phyloP scores from a whole-genome alignment of 2,329 filamentous ascomycete genomes.

The Verruconis gallopava region DNA sequence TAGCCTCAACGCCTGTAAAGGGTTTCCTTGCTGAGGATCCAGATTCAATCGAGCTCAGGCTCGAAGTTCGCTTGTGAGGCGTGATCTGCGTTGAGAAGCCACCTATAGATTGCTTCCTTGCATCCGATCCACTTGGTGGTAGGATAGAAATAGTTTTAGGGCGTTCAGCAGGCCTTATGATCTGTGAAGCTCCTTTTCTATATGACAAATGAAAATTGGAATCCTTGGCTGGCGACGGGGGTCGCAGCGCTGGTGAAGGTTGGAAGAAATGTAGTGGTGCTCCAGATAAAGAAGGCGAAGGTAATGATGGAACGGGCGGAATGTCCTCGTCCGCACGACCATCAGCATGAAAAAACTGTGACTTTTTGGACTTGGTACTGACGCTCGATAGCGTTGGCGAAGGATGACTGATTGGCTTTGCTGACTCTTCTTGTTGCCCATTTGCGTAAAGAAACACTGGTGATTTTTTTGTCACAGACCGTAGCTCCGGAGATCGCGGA shows the following conservation, averaged over 20 bases:
- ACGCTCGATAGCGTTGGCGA: slow-evolving; percentile 24
- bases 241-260: slow-evolving; percentile 2
- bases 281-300: slow-evolving; percentile 16
- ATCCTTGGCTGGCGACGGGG: slow-evolving; percentile 4
- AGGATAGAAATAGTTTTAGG: slow-evolving; percentile 8
- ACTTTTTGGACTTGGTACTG: slow-evolving; percentile 24
- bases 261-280: slow-evolving; percentile 4
- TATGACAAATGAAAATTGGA: slow-evolving; percentile 8
- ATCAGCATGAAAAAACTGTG: slow-evolving; percentile 62
- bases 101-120: background rate
- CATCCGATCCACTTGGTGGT: background rate
- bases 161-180: background rate
- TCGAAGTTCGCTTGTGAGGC: slow-evolving; percentile 3
- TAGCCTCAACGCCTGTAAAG: slow-evolving; percentile 4
- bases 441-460: slow-evolving; percentile 40
- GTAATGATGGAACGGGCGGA: slow-evolving; percentile 12
- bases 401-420: slow-evolving; percentile 14
- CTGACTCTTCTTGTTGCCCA: slow-evolving; percentile 26
- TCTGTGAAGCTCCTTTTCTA: slow-evolving; percentile 8
- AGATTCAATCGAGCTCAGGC: slow-evolving; percentile 9
- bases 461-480: slow-evolving; percentile 26
- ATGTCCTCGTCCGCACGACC: slow-evolving; percentile 38
- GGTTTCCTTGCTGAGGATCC: slow-evolving; percentile 3
- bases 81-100: background rate
- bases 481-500: slow-evolving; percentile 22